These are phyloP conservation scores for Nitzschia sp. DNA, from an alignment of 108 stramenopile genomes.

Conservation along the genomic window DNA sequence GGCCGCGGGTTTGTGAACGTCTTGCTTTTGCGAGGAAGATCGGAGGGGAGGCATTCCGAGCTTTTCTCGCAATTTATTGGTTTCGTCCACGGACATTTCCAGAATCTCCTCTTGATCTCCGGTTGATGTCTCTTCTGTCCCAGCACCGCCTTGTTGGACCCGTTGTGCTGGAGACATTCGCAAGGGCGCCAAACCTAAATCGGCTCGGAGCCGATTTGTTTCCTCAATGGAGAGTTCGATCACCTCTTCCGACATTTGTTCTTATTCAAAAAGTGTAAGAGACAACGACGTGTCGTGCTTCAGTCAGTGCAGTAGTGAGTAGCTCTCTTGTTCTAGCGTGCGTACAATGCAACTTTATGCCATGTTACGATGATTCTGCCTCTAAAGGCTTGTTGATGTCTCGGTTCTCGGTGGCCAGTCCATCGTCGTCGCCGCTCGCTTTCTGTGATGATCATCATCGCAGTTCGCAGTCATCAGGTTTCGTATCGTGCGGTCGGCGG, in stretches of 20 bases:
- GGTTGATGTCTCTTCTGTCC: background rate
- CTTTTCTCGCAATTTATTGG: constrained; percentile 65
- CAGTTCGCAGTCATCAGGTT: too few species aligned
- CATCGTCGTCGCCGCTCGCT: too few species aligned
- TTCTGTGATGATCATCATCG: too few species aligned
- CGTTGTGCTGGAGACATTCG: constrained; percentile 4
- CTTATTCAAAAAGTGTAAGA: too few species aligned
- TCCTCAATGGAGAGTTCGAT: constrained; percentile 86
- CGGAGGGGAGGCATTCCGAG: constrained; percentile 73
- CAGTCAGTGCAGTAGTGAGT: too few species aligned
- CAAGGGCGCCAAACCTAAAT: constrained; percentile 74
- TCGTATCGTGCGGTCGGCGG: too few species aligned
- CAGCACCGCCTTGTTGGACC: background rate
- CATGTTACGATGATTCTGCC: too few species aligned
- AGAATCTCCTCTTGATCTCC: constrained; percentile 33
- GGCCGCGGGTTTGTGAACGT: constrained; percentile 61
- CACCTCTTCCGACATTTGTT: constrained; percentile 53
- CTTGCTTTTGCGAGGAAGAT: constrained; percentile 14
- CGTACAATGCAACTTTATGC: too few species aligned
- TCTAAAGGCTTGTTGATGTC: too few species aligned
- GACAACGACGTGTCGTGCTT: too few species aligned
- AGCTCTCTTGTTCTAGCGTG: too few species aligned
- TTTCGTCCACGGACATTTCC: constrained; percentile 73
- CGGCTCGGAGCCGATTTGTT: constrained; percentile 77
- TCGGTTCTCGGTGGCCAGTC: too few species aligned